phyloP scores from a whole-genome alignment of 2,329 filamentous ascomycete genomes.

The Paramyrothecium roridum region DNA sequence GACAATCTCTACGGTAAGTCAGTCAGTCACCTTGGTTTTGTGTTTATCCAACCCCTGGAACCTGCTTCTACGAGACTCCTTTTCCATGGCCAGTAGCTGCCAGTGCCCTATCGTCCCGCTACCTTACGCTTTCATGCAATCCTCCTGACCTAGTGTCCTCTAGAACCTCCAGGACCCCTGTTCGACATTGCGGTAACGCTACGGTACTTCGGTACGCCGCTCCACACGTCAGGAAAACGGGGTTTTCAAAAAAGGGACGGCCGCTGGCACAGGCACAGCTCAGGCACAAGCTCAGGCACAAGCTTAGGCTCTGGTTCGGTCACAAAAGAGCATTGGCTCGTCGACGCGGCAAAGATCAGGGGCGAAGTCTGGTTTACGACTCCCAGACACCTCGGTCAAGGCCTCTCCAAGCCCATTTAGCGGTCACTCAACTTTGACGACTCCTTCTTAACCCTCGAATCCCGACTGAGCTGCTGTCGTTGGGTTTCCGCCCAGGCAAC shows the following conservation, averaged over 20 bases:
- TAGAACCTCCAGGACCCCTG: neutral
- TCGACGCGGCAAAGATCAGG: too few species aligned
- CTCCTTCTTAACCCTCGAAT: too few species aligned
- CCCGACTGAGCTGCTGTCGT: neutral
- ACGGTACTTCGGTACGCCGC: neutral
- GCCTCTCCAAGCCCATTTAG: neutral
- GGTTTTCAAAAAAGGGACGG: neutral
- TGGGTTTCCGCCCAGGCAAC: slow-evolving; percentile 11
- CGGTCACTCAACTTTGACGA: neutral
- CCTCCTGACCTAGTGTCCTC: neutral
- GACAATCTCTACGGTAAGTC: neutral
- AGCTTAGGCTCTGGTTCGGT: neutral
- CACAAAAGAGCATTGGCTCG: too few species aligned
- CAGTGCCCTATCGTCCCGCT: neutral
- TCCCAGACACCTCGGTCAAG: neutral
- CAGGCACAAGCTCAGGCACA: neutral
- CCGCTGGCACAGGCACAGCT: neutral
- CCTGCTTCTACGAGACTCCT: neutral
- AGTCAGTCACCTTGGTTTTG: too few species aligned
- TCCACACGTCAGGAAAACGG: neutral
- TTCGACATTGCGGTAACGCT: neutral
- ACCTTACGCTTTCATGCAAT: neutral
- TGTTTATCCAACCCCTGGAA: neutral
- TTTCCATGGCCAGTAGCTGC: neutral
- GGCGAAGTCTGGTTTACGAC: too few species aligned